phyloP scores from a whole-genome alignment of 352 stramenopile genomes.

The Nothophytophthora sp. region DNA sequence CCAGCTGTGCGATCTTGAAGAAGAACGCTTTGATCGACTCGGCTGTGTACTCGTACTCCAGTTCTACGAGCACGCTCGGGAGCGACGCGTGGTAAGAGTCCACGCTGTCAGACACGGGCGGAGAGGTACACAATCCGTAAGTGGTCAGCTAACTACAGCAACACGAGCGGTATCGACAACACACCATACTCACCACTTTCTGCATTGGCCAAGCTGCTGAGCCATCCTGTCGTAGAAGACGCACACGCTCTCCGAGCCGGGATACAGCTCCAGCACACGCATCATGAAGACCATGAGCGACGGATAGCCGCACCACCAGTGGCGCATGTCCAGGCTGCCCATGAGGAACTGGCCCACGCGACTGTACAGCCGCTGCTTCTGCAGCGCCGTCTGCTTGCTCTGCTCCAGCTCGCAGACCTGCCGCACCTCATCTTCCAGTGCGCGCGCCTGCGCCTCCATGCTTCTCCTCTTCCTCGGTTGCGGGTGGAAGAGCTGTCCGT shows the following conservation, averaged over 20 bases:
- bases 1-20: slow-evolving; percentile 68
- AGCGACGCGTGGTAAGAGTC: slow-evolving; percentile 84
- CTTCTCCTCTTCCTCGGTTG: slow-evolving; percentile 8
- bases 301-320: slow-evolving; percentile 84
- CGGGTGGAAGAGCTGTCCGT: neutral
- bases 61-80: slow-evolving; percentile 66
- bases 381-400: slow-evolving; percentile 33
- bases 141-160: neutral
- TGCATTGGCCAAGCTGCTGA: slow-evolving; percentile 56
- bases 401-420: slow-evolving; percentile 37
- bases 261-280: slow-evolving; percentile 82
- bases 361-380: slow-evolving; percentile 76
- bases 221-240: slow-evolving; percentile 78
- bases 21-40: slow-evolving; percentile 80
- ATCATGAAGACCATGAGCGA: slow-evolving; percentile 89
- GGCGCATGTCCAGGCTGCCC: slow-evolving; percentile 48
- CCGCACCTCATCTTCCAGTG: slow-evolving; percentile 39
- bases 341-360: slow-evolving; percentile 82
- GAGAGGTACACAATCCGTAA: no score
- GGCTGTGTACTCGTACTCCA: slow-evolving; percentile 79
- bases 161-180: neutral
- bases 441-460: slow-evolving; percentile 35
- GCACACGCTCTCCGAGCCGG: slow-evolving; percentile 64
- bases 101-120: no score
- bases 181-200: slow-evolving; percentile 54